phyloP scores from a whole-genome alignment of 176 grass and related monocot genomes.

The Carex parvula region DNA sequence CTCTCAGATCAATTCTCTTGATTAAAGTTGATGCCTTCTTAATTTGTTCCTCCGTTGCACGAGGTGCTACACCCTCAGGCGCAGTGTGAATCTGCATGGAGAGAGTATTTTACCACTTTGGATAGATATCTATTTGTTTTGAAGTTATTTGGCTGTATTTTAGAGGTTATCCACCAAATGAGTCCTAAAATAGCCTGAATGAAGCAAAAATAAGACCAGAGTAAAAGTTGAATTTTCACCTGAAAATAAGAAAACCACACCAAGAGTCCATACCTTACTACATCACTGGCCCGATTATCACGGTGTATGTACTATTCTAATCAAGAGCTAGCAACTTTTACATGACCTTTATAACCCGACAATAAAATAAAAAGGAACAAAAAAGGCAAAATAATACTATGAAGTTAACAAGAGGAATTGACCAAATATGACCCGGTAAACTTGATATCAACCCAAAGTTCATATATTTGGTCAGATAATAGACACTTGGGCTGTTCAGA shows the following conservation, averaged over 20 bases:
- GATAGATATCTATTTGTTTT: background rate
- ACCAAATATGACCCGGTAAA: background rate
- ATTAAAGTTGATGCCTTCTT: slow-evolving; percentile 67
- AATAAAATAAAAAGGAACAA: background rate
- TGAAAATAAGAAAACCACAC: background rate
- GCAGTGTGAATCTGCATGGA: slow-evolving; percentile 53
- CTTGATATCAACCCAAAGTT: slow-evolving; percentile 2
- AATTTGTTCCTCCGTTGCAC: slow-evolving; percentile 78
- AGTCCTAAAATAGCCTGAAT: background rate
- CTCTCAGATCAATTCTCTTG: slow-evolving; percentile 73
- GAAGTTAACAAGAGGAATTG: background rate
- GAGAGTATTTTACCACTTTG: background rate
- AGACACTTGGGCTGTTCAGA: background rate
- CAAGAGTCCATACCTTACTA: background rate
- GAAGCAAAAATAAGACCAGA: background rate
- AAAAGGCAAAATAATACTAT: background rate
- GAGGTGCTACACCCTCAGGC: slow-evolving; percentile 44
- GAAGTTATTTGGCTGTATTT: background rate
- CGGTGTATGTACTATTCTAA: background rate
- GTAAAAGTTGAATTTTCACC: background rate
- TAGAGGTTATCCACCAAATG: background rate
- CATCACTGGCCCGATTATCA: background rate
- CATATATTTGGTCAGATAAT: background rate
- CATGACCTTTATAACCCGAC: background rate
- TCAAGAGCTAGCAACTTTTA: background rate